A percentile compares a stretch with the other conserved stretches of the same genome.
phyloP scores from a whole-genome alignment of 345 rosid species.

The Hibiscus trionum region DNA sequence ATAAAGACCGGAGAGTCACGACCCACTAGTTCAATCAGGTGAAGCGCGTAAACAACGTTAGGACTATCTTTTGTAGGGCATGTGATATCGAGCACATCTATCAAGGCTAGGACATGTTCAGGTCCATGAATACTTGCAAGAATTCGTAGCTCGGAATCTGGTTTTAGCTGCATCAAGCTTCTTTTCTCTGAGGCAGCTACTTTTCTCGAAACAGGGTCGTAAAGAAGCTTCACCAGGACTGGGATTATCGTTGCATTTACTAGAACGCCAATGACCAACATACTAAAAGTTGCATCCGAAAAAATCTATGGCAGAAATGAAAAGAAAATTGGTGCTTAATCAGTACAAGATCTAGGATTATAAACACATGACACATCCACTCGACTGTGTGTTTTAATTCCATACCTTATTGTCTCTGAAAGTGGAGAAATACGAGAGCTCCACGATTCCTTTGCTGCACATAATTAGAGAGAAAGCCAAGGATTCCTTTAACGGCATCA shows the following conservation, averaged over 20 bases:
- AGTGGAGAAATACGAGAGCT: not conserved
- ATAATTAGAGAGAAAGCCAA: conserved; percentile 14
- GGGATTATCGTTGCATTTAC: conserved; percentile 28
- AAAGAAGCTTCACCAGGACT: conserved; percentile 29
- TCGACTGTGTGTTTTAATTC: no score
- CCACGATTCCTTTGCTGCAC: not conserved
- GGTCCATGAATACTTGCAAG: conserved; percentile 38
- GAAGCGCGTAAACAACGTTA: conserved; percentile 18
- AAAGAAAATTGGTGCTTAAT: not conserved
- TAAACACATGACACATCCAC: no score
- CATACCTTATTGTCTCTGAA: no score
- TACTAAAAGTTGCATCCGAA: not conserved
- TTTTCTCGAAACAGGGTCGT: conserved; percentile 38
- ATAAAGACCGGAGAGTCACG: conserved; percentile 26
- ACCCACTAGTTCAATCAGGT: conserved; percentile 19
- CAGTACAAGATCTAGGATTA: no score
- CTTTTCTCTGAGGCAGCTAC: conserved; percentile 19
- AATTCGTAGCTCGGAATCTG: conserved; percentile 20
- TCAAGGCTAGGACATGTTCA: conserved; percentile 20
- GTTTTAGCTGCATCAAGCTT: conserved; percentile 19
- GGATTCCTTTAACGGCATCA: conserved; percentile 38
- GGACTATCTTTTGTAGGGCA: conserved; percentile 12
- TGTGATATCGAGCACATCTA: conserved; percentile 10
- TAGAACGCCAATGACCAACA: not conserved
- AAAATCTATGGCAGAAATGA: conserved; percentile 2